Conservation (phyloP, 257 asterid genomes). For the Mitragyna speciosa region DNA sequence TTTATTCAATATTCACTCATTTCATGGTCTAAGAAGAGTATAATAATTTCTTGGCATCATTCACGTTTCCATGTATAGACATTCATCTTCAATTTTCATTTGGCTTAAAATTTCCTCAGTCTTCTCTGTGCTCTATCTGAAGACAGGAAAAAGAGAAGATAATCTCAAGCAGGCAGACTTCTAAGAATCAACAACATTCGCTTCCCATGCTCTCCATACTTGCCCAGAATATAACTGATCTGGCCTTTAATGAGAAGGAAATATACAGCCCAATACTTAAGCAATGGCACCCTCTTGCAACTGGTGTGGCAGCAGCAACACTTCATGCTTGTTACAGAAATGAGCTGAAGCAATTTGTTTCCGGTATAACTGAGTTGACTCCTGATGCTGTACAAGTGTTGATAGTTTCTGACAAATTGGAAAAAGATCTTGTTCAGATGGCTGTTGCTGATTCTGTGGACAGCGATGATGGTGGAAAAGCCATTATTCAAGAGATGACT, state of each 20-base stretch:
- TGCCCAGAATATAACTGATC: slow-evolving; percentile 67
- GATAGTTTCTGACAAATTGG: slow-evolving; percentile 83
- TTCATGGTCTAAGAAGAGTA: neutral
- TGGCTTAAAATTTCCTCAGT: slow-evolving; percentile 37
- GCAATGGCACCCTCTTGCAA: slow-evolving; percentile 85
- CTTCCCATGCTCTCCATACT: slow-evolving; percentile 77
- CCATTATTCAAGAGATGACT: slow-evolving; percentile 87
- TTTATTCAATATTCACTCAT: neutral
- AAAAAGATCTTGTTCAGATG: slow-evolving; percentile 85
- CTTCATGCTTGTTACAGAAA: slow-evolving; percentile 80
- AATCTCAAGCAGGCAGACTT: slow-evolving; percentile 60
- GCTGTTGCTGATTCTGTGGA: slow-evolving; percentile 87
- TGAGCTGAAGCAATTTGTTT: slow-evolving; percentile 71
- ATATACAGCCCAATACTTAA: slow-evolving; percentile 82
- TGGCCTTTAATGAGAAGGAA: slow-evolving; percentile 88
- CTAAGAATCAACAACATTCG: slow-evolving; percentile 61
- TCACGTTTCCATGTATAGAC: neutral
- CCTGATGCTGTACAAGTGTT: slow-evolving; percentile 93
- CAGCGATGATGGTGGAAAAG: slow-evolving; percentile 97
- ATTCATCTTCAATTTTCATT: slow-evolving; percentile 4
- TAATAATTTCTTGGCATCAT: neutral
- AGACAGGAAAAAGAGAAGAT: slow-evolving; percentile 89
- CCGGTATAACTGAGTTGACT: slow-evolving; percentile 67
- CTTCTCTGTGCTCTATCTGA: slow-evolving; percentile 47
- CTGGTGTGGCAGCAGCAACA: slow-evolving; percentile 84